Percentiles rank a stretch among this genome's conserved stretches.
phyloP scores from a whole-genome alignment of 1,139 yeast species.

The Candida sp. region DNA sequence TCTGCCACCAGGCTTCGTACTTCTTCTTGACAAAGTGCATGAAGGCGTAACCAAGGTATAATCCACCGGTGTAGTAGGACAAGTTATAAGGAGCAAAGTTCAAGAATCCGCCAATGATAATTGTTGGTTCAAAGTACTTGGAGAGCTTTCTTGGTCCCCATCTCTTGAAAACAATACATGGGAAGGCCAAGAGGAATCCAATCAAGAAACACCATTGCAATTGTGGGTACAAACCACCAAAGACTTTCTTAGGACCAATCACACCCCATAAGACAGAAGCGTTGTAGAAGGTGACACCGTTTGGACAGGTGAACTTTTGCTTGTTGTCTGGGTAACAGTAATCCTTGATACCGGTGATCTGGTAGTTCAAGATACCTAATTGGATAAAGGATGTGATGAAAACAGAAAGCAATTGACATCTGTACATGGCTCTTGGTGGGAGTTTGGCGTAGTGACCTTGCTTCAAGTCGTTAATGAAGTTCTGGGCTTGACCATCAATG shows the following conservation, averaged over 20 bases:
- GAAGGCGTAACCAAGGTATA: conserved; percentile 45
- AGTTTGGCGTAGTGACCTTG: conserved; percentile 37
- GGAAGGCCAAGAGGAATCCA: conserved; percentile 36
- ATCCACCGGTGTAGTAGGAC: conserved; percentile 56
- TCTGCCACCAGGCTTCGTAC: conserved; percentile 63
- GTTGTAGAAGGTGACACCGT: conserved; percentile 50
- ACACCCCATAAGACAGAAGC: conserved; percentile 71
- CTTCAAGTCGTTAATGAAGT: conserved; percentile 40
- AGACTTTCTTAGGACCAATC: conserved; percentile 65
- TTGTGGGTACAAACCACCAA: conserved; percentile 47
- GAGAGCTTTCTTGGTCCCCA: conserved; percentile 33
- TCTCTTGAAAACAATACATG: conserved; percentile 44
- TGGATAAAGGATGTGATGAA: conserved; percentile 48
- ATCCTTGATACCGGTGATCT: conserved; percentile 39
- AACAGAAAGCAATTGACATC: conserved; percentile 56
- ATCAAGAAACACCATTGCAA: conserved; percentile 51
- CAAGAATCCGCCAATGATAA: conserved; percentile 43
- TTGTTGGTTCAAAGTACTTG: conserved; percentile 44
- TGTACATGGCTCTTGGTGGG: conserved; percentile 46
- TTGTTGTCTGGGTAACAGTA: conserved; percentile 48
- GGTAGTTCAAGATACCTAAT: conserved; percentile 59
- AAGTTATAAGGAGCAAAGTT: conserved; percentile 59
- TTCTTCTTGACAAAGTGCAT: conserved; percentile 49
- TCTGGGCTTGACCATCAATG: conserved; percentile 40
- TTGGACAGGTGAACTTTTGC: conserved; percentile 54